Percentiles rank a stretch among this genome's conserved stretches.
phyloP scores from a whole-genome alignment of 768 basidiomycete species.

The Lyophyllum decastes region DNA sequence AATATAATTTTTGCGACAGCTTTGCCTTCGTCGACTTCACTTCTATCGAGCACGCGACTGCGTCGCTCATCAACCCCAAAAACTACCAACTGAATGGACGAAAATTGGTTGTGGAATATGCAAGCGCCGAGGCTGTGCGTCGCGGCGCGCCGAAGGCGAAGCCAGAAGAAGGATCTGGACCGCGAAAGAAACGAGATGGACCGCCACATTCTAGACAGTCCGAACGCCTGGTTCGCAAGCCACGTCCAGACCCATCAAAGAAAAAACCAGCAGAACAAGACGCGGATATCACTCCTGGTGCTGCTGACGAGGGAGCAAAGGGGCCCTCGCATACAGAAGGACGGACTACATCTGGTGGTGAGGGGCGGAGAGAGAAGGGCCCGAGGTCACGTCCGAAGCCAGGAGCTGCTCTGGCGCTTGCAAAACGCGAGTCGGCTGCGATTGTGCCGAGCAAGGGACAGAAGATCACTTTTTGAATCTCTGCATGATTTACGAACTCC shows the following conservation, averaged over 20 bases:
- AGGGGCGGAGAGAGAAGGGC: slow-evolving; percentile 28
- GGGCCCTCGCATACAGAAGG: slow-evolving; percentile 5
- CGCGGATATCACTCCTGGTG: background rate
- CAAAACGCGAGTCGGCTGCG: slow-evolving; percentile 73
- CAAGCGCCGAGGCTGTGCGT: slow-evolving; percentile 85
- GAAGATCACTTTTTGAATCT: slow-evolving; percentile 67
- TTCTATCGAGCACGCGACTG: slow-evolving; percentile 75
- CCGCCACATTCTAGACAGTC: slow-evolving; percentile 6
- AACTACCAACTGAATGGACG: slow-evolving; percentile 87
- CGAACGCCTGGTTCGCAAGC: slow-evolving; percentile 9
- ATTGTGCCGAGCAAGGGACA: slow-evolving; percentile 70
- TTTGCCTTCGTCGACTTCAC: slow-evolving; percentile 96
- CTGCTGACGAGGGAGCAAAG: slow-evolving; percentile 3
- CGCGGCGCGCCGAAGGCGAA: slow-evolving; percentile 62
- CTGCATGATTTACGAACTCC: background rate
- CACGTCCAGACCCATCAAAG: slow-evolving; percentile 3
- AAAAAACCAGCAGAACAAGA: background rate
- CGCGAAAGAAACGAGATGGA: slow-evolving; percentile 14
- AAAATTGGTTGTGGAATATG: slow-evolving; percentile 85
- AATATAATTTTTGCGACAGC: slow-evolving; percentile 41
- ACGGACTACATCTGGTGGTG: slow-evolving; percentile 8
- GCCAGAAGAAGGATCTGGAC: slow-evolving; percentile 17
- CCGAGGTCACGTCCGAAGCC: slow-evolving; percentile 61
- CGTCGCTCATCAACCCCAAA: slow-evolving; percentile 76
- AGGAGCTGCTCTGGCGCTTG: slow-evolving; percentile 78